Evolutionary conservation across 371 early-diverging fungal genomes (phyloP).

Genomic region (Caulochytrium protostelioides): DNA sequence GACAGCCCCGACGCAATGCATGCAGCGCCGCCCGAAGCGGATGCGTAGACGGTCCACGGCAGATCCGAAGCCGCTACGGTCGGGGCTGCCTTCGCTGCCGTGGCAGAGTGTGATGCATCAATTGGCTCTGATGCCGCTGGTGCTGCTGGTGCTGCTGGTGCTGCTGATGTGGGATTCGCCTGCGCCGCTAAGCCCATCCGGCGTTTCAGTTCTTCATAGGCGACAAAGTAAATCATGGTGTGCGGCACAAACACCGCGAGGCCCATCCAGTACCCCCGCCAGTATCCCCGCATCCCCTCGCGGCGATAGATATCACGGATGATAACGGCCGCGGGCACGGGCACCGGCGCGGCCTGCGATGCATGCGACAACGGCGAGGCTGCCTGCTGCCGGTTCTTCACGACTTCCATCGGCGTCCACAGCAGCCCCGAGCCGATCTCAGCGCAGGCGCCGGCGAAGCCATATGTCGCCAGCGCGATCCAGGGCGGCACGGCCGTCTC

Average conservation of each 20-base stretch:
- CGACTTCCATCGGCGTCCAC: conserved; percentile 65
- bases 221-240: conserved; percentile 3
- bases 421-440: conserved; percentile 31
- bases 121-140: neutral
- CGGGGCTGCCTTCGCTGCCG: too few species aligned
- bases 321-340: neutral
- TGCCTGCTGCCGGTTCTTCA: conserved; percentile 47
- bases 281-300: neutral
- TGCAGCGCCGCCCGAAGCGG: neutral
- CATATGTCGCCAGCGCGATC: too few species aligned
- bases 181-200: too few species aligned
- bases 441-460: conserved; percentile 28
- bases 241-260: conserved; percentile 4
- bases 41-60: neutral
- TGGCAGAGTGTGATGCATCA: too few species aligned
- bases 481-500: too few species aligned
- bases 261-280: conserved; percentile 2
- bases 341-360: neutral
- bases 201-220: conserved; percentile 1
- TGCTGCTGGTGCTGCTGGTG: too few species aligned
- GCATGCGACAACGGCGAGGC: neutral
- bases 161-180: too few species aligned
- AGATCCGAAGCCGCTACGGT: too few species aligned
- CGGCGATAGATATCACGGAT: neutral
- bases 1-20: neutral